phyloP scores from a whole-genome alignment of 371 early-diverging fungal genomes.

The Syncephalastrum contaminatum region DNA sequence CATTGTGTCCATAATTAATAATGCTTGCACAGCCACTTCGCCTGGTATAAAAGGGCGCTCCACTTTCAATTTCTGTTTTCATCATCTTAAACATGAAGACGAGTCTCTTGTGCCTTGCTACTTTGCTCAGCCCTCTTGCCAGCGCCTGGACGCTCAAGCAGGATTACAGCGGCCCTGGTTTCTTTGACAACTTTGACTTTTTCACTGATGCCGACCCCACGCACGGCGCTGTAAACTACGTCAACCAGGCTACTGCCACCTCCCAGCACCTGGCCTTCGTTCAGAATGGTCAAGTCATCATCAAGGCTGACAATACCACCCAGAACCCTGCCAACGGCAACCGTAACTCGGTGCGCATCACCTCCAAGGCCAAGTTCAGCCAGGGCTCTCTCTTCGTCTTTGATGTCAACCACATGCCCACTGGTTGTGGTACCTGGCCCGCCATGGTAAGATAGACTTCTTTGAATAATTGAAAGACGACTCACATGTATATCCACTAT shows the following conservation, averaged over 20 bases:
- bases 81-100: no score
- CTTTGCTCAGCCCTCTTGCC: neutral
- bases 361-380: constrained; percentile 20
- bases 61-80: no score
- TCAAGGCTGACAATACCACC: constrained; percentile 18
- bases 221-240: constrained; percentile 45
- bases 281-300: constrained; percentile 7
- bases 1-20: no score
- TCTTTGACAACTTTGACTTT: constrained; percentile 39
- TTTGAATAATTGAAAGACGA: no score
- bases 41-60: no score
- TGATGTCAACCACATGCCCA: constrained; percentile 39
- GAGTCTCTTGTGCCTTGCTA: neutral
- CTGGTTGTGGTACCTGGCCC: constrained; percentile 41
- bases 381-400: constrained; percentile 32
- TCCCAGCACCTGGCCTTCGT: constrained; percentile 6
- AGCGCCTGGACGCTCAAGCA: constrained; percentile 20
- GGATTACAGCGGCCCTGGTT: constrained; percentile 11
- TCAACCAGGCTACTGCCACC: constrained; percentile 25
- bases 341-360: constrained; percentile 30
- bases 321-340: constrained; percentile 2
- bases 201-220: constrained; percentile 44
- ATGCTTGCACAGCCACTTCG: no score
- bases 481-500: no score
- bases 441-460: constrained; percentile 8